Conservation (phyloP, 176 grass and related monocot genomes). For the Oryza coarctata region DNA sequence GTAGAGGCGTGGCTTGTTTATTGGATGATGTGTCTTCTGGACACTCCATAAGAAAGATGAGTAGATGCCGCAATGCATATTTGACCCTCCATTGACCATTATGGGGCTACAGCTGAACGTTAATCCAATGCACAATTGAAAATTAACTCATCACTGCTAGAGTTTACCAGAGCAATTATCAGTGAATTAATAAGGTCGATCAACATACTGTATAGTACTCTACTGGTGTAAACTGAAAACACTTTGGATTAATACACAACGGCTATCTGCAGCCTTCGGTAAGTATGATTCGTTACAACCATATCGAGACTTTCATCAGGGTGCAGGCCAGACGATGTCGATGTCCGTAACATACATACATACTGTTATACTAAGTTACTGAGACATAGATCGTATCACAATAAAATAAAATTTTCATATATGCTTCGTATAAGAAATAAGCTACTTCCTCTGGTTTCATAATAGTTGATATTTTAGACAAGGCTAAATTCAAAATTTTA, state of each 20-base stretch:
- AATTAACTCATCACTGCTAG: background rate
- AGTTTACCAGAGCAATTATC: background rate
- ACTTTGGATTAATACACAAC: background rate
- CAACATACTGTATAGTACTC: background rate
- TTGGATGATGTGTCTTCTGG: background rate
- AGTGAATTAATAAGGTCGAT: background rate
- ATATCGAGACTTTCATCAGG: background rate
- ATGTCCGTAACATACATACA: too few species aligned
- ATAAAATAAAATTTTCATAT: too few species aligned
- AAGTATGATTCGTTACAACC: too few species aligned
- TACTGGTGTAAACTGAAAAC: background rate
- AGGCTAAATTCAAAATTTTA: too few species aligned
- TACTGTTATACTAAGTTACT: too few species aligned
- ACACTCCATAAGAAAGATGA: background rate
- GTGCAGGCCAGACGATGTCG: background rate
- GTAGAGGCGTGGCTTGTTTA: background rate
- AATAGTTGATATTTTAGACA: too few species aligned
- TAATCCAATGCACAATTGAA: background rate
- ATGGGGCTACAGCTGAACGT: background rate
- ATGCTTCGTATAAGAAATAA: too few species aligned
- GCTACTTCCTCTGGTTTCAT: too few species aligned
- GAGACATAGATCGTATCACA: too few species aligned
- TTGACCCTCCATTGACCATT: background rate
- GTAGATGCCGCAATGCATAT: background rate
- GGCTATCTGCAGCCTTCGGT: too few species aligned